Evolutionary conservation across 306 rosid species (phyloP).

Genomic region (Prunus armeniaca): DNA sequence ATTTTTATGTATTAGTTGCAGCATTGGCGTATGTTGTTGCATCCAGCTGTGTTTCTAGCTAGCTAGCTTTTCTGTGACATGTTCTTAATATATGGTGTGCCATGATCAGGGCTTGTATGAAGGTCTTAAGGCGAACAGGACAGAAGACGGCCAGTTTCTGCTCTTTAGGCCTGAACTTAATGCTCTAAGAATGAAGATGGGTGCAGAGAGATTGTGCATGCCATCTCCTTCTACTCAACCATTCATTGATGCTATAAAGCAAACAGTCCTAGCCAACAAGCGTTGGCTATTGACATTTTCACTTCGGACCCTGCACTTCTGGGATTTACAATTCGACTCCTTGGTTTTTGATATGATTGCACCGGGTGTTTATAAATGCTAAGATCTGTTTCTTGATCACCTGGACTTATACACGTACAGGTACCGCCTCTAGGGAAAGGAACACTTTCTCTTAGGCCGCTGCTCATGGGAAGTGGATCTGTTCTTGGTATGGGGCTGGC

Average conservation of each 20-base stretch:
- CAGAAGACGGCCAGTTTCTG: conserved; percentile 44
- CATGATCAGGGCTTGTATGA: conserved; percentile 55
- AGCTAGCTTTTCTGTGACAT: neutral
- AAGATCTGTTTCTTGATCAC: too few relatives aligned
- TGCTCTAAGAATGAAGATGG: conserved; percentile 54
- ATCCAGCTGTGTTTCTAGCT: too few relatives aligned
- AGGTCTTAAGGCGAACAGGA: conserved; percentile 60
- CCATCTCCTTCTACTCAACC: conserved; percentile 51
- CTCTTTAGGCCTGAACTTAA: conserved; percentile 57
- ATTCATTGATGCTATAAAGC: conserved; percentile 53
- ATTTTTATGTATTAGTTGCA: too few relatives aligned
- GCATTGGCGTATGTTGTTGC: too few relatives aligned
- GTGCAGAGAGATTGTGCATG: conserved; percentile 69
- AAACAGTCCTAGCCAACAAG: conserved; percentile 53
- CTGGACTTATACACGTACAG: too few relatives aligned
- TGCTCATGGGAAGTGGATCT: too few relatives aligned
- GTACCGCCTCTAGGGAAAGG: too few relatives aligned
- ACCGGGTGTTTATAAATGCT: too few relatives aligned
- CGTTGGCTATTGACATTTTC: neutral
- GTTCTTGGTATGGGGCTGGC: too few relatives aligned
- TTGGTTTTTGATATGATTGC: too few relatives aligned
- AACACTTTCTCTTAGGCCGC: too few relatives aligned
- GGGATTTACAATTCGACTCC: neutral
- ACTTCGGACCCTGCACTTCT: neutral
- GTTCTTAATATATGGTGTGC: neutral